phyloP scores from a whole-genome alignment of 345 rosid species.

The Corymbia maculata region DNA sequence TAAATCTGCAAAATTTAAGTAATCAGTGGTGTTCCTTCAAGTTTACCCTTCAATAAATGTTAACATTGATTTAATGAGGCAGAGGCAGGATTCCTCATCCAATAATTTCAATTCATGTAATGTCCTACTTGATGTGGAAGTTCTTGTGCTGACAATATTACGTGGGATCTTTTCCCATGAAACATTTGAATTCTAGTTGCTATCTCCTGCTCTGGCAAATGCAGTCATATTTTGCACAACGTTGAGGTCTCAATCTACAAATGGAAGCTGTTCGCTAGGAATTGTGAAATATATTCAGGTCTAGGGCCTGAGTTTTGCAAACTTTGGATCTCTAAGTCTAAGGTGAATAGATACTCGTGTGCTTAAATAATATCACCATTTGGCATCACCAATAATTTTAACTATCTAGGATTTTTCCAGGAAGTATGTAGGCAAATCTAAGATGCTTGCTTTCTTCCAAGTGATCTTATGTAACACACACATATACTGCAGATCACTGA shows the following conservation, averaged over 20 bases:
- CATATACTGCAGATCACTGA: constrained; percentile 64
- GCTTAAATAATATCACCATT: not conserved
- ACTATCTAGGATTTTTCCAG: not conserved
- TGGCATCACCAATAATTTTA: not conserved
- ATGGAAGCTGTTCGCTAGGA: not conserved
- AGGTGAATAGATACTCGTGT: not conserved
- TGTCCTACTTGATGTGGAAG: not conserved
- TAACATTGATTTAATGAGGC: not conserved
- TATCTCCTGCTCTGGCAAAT: not conserved
- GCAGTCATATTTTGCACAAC: not conserved
- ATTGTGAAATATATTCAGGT: not conserved
- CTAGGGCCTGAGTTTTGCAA: not conserved
- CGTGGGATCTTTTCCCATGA: not conserved
- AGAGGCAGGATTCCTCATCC: not conserved
- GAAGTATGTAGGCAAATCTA: not conserved
- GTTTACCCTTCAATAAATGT: not conserved
- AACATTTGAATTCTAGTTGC: not conserved
- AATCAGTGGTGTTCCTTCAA: not conserved
- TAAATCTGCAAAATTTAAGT: not conserved
- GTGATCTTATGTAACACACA: not conserved
- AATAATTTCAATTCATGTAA: not conserved
- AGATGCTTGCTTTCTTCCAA: not conserved
- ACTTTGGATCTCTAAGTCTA: not conserved
- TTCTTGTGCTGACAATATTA: not conserved
- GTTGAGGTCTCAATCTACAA: not conserved